Conservation (phyloP, 257 asterid species). For the Gentiana straminea region DNA sequence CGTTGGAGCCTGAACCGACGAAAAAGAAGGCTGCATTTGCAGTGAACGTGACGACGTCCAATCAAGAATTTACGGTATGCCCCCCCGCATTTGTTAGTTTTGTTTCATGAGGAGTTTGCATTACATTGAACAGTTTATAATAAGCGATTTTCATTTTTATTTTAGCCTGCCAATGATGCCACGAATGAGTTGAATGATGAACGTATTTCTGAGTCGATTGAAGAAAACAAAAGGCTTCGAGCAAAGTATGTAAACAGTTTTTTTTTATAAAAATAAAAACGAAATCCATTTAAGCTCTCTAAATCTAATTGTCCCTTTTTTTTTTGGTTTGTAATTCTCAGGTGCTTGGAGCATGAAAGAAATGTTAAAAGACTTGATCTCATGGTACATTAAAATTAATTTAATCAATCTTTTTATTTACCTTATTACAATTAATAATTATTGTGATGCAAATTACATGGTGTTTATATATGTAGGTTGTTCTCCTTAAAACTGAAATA, state of each 20-base stretch:
- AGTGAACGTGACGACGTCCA: not conserved
- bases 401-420: too few species aligned
- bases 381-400: too few species aligned
- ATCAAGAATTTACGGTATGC: too few species aligned
- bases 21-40: slow-evolving; percentile 26
- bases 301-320: too few species aligned
- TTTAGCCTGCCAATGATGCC: slow-evolving; percentile 31
- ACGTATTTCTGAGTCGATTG: too few species aligned
- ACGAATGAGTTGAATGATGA: slow-evolving; percentile 7
- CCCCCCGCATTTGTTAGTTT: not conserved
- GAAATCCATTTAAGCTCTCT: not conserved
- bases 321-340: not conserved
- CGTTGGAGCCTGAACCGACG: slow-evolving; percentile 31
- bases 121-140: too few species aligned
- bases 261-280: not conserved
- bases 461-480: slow-evolving; percentile 6
- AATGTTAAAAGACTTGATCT: too few species aligned
- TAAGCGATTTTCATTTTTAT: slow-evolving; percentile 1
- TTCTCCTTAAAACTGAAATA: slow-evolving; percentile 6
- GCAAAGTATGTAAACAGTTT: too few species aligned
- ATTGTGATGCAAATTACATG: too few species aligned
- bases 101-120: not conserved
- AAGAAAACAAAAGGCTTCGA: too few species aligned
- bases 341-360: too few species aligned
- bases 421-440: too few species aligned